Evolutionary conservation across 2,329 filamentous ascomycete species (phyloP), one percentile per base, ranked within the genome.

Genomic region (Aspergillus calidoustus): DNA sequence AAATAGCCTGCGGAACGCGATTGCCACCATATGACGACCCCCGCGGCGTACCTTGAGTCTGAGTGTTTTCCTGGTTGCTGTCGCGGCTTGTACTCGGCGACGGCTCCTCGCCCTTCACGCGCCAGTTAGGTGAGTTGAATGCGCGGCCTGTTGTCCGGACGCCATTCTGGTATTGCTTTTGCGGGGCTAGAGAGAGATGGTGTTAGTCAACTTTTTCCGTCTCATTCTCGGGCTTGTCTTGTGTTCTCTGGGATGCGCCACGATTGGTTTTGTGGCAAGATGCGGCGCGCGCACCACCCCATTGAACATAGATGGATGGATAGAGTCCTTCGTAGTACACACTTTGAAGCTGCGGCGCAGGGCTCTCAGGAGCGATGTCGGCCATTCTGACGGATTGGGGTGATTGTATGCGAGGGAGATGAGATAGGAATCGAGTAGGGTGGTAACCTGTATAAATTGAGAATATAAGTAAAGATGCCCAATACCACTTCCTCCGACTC

Each of bases 91-190:
- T 69, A 38, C 67, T 68, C 9, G 70, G 68, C 22, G 64, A 64
- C 44, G 77, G 73, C 34, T 74, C 74, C 59, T 78, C 74, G 22
- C 65, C 66, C 68, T 79, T 80, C 55, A 74, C 64, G 25, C 78
- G 78, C 78, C 78, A 80, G 65, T 80, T 80, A 51, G 69, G 63
- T 2, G 76, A 78, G 61, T 76, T 72, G 66, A 78, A 77, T 48
- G 76, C 75, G 61, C 76, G 74, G 38, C 75, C 75, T 50, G 68
- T 73, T 15, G 75, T 73, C 52, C 75, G 68, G 31, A 76, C 71
- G 23, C 71, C 72, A 70, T 72, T 76, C 38, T 73, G 68, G 57
- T 67, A 70, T 25, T 69, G 67, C 57, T 72, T 72, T 23, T 62
- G 64, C 43, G 75, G 75, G 63, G 75, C 74, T 72, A 67, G 19